phyloP scores from a whole-genome alignment of 768 basidiomycete species.

The Sarcodon aspratus region DNA sequence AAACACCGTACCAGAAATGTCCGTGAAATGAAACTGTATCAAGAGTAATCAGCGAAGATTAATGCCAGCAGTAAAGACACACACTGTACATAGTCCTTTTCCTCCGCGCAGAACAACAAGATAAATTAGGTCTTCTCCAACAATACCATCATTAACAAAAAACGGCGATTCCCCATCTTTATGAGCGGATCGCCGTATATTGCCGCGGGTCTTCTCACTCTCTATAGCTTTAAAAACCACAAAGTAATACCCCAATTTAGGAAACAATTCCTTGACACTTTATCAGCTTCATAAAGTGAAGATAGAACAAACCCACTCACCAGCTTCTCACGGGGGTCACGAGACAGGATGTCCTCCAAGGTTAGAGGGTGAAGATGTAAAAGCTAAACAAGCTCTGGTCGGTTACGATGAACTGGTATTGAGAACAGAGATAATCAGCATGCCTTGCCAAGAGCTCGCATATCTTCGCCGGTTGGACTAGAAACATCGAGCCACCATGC shows the following conservation, averaged over 20 bases:
- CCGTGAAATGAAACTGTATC: conserved; percentile 78
- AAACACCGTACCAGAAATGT: conserved; percentile 45
- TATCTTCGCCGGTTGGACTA: conserved; percentile 80
- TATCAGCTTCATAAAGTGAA: neutral
- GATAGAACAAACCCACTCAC: neutral
- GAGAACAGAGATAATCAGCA: conserved; percentile 6
- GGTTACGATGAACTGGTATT: conserved; percentile 1
- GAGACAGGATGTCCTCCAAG: conserved; percentile 85
- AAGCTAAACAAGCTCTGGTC: conserved; percentile 30
- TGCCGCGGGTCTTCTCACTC: conserved; percentile 31
- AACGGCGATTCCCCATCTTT: conserved; percentile 8
- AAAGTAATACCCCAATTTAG: conserved; percentile 86
- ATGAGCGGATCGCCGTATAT: conserved; percentile 18
- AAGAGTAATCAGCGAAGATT: neutral
- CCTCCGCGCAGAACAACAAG: conserved; percentile 72
- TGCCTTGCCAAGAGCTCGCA: conserved; percentile 78
- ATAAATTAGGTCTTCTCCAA: conserved; percentile 81
- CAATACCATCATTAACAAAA: conserved; percentile 26
- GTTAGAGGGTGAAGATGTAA: conserved; percentile 87
- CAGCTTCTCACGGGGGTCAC: conserved; percentile 86
- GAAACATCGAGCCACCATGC: conserved; percentile 91
- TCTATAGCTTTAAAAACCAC: conserved; percentile 80
- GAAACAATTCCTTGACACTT: conserved; percentile 47
- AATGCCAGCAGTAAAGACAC: conserved; percentile 12
- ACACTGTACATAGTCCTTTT: conserved; percentile 61